phyloP scores from a whole-genome alignment of 176 grass and related monocot genomes.

The Rhynchospora pubera region DNA sequence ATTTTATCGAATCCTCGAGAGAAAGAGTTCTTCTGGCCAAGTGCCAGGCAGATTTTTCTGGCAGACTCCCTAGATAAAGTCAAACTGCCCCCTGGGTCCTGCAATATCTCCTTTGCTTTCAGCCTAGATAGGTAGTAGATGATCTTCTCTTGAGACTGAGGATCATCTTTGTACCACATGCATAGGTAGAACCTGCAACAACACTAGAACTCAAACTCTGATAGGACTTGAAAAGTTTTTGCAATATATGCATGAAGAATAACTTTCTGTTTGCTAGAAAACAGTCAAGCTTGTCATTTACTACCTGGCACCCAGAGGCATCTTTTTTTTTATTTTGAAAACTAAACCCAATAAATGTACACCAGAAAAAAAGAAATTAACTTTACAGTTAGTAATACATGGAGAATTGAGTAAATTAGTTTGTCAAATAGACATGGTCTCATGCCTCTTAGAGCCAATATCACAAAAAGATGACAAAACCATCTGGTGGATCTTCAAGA shows the following conservation, averaged over 20 bases:
- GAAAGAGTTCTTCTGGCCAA: constrained; percentile 93
- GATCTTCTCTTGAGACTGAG: constrained; percentile 71
- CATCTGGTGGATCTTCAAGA: not conserved
- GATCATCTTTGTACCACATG: constrained; percentile 93
- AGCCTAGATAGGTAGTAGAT: constrained; percentile 81
- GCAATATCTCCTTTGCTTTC: constrained; percentile 91
- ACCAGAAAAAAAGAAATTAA: not conserved
- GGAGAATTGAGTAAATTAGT: not conserved
- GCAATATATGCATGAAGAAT: not conserved
- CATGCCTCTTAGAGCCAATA: not conserved
- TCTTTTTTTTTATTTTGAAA: not conserved
- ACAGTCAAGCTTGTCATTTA: not conserved
- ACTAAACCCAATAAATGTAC: not conserved
- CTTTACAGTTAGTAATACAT: not conserved
- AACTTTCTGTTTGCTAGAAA: not conserved
- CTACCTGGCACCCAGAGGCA: not conserved
- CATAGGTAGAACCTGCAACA: constrained; percentile 87
- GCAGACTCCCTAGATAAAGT: constrained; percentile 74
- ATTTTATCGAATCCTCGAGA: constrained; percentile 96
- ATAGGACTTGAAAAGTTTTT: not conserved
- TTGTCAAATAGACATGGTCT: not conserved
- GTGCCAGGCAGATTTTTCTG: constrained; percentile 86
- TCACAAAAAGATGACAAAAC: not conserved
- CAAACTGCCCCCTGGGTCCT: constrained; percentile 61
- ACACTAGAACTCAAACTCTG: not conserved